Conservation (phyloP, 2,329 filamentous ascomycete species). For the Atkinsonella hypoxylon region DNA sequence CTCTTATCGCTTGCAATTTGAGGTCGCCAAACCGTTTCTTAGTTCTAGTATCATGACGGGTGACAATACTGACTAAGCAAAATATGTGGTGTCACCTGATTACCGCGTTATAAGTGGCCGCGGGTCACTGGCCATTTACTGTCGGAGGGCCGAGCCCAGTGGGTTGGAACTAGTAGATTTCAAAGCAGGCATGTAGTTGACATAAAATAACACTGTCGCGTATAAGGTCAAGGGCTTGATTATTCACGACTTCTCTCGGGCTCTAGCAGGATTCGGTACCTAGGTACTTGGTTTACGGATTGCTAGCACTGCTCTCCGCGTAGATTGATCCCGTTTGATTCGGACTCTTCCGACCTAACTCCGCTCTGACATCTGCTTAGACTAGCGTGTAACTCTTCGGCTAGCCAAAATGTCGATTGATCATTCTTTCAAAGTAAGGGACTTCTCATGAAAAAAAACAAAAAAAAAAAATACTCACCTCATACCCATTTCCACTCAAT, state of each 20-base stretch:
- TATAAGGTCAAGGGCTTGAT: constrained; percentile 13
- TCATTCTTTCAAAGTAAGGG: constrained; percentile 33
- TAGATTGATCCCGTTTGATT: constrained; percentile 4
- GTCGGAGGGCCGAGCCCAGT: neutral
- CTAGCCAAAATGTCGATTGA: constrained; percentile 29
- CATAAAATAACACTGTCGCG: constrained; percentile 17
- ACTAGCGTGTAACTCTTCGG: neutral
- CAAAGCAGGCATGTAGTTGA: constrained; percentile 18
- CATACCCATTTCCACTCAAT: constrained; percentile 7
- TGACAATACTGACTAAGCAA: constrained; percentile 3
- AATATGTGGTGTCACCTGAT: constrained; percentile 1
- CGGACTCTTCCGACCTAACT: neutral
- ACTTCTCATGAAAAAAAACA: neutral
- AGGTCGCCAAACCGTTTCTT: neutral
- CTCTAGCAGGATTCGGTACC: constrained; percentile 17
- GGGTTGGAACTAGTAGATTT: constrained; percentile 14
- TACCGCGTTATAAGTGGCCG: neutral
- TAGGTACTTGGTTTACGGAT: constrained; percentile 6
- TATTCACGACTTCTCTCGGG: constrained; percentile 17
- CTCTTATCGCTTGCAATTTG: neutral
- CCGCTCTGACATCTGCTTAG: neutral
- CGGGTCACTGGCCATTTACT: neutral
- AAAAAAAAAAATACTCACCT: neutral
- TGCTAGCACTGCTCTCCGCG: constrained; percentile 15
- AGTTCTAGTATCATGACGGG: neutral